Conservation (phyloP, 1,284 basidiomycete genomes). For the Inonotus hispidus region DNA sequence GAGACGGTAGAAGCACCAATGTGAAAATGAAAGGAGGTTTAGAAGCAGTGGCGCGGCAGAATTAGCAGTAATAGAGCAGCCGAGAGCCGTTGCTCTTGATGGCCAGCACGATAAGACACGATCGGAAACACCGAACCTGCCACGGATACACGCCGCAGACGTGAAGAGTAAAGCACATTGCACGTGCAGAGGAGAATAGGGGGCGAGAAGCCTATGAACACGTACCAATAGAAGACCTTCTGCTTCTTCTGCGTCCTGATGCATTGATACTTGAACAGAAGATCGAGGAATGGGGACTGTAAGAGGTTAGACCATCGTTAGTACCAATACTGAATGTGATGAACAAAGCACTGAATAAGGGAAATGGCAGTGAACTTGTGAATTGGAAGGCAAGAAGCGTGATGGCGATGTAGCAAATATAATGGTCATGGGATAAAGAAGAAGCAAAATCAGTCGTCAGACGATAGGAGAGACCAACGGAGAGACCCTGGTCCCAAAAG, state of each 20-base stretch:
- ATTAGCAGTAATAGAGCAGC: not conserved
- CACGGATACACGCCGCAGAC: not conserved
- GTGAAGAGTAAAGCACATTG: not conserved
- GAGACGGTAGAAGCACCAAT: slow-evolving; percentile 4
- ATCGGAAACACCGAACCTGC: not conserved
- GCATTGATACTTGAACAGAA: slow-evolving; percentile 91
- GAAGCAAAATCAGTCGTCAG: not conserved
- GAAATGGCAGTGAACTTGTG: not conserved
- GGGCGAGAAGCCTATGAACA: slow-evolving; percentile 17
- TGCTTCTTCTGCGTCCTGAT: slow-evolving; percentile 96
- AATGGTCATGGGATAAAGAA: not conserved
- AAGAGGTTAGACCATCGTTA: slow-evolving; percentile 1
- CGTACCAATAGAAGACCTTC: slow-evolving; percentile 89
- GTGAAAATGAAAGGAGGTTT: not conserved
- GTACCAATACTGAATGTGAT: not conserved
- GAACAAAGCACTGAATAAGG: not conserved
- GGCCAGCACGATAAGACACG: not conserved
- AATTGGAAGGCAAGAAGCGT: not conserved
- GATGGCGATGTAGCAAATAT: not conserved
- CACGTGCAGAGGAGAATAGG: not conserved
- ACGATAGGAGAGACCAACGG: too few relatives aligned
- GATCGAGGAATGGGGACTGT: slow-evolving; percentile 86
- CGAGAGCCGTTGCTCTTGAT: not conserved
- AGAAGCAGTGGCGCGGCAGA: not conserved
- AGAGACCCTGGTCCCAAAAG: too few relatives aligned